Evolutionary conservation across 495 filamentous ascomycete genomes (phyloP).

Genomic region (Parathielavia appendiculata): DNA sequence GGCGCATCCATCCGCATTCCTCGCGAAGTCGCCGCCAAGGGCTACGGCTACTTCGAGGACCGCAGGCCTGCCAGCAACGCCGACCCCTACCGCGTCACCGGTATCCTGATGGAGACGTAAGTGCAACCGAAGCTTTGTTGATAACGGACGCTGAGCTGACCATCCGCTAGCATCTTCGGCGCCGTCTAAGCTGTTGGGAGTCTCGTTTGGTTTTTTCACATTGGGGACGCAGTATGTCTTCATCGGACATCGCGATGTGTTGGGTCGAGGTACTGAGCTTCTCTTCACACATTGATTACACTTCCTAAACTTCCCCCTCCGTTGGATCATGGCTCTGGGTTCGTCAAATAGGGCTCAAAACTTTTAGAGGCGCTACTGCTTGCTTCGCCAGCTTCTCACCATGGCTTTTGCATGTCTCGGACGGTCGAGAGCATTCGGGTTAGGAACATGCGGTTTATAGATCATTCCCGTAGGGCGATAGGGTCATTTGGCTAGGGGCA

Average conservation of each 20-base stretch:
- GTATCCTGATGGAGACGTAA: slow-evolving; percentile 35
- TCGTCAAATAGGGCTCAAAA: background rate
- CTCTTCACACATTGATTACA: background rate
- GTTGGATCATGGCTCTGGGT: slow-evolving; percentile 1
- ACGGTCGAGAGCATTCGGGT: slow-evolving; percentile 7
- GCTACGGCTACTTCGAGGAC: slow-evolving; percentile 98
- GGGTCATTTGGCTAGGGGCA: background rate
- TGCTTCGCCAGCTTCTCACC: background rate
- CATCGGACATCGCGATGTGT: background rate
- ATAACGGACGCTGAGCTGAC: slow-evolving; percentile 1
- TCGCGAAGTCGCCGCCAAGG: slow-evolving; percentile 81
- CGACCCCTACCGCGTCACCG: slow-evolving; percentile 70
- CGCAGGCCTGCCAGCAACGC: slow-evolving; percentile 91
- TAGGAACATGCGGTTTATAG: slow-evolving; percentile 9
- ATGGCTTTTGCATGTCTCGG: slow-evolving; percentile 3
- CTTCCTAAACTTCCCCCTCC: background rate
- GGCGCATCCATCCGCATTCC: slow-evolving; percentile 88
- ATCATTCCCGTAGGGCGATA: slow-evolving; percentile 11
- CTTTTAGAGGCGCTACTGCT: slow-evolving; percentile 12
- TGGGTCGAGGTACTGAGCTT: background rate
- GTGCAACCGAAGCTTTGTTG: slow-evolving; percentile 5
- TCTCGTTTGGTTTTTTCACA: slow-evolving; percentile 6
- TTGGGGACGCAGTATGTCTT: background rate
- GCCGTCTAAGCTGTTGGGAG: background rate
- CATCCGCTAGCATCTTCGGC: background rate